Base-by-base conservation (phyloP, 805 yeast genomes). In the Saturnispora galanensis region DNA sequence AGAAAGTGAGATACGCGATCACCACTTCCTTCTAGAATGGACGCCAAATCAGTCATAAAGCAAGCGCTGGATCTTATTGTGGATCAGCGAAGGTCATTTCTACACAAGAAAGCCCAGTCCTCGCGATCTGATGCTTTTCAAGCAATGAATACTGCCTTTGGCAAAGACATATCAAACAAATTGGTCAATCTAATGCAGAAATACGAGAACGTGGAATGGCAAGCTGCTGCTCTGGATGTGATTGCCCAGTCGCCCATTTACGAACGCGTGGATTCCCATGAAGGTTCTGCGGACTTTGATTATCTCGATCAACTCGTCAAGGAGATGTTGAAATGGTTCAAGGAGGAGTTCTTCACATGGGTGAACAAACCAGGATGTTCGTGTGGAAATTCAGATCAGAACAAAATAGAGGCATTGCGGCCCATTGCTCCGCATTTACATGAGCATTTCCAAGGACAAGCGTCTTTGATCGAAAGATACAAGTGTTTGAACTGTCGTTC, bases 291-390 rank as follows among this genome's bases (percentile, higher is more conserved):
- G 7, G 47, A 48, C 0, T 64, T 66, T 52, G 70, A 74, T 13
- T 69, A 75, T 46, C 70, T 74, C 33, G 90, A 83, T 56, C 64
- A 71, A 28, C 50, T 83, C 2, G 81, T 82, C 1, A 67, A 66
- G 49, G 82, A 75, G 48, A 56, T 80, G 30, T 62, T 83, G 11
- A 62, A 69, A 39, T 83, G 86, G 80, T 90, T 81, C 66, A 87
- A 86, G 53, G 67, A 78, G 34, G 81, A 76, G 35, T 88, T 85
- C 65, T 90, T 90, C 65, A 67, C 63, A 26, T 90, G 97, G 97
- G 79, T 85, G 8, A 82, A 83, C 54, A 70, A 71, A 32, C 87
- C 93, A 0, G 58, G 66, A 10, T 85, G 96, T 52, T 56, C 65
- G 0, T 84, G 95, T 58, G 69, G 67, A 0, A 62, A 62, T 17